phyloP scores from a whole-genome alignment of 345 rosid species.

The Crucihimalaya himalaica region DNA sequence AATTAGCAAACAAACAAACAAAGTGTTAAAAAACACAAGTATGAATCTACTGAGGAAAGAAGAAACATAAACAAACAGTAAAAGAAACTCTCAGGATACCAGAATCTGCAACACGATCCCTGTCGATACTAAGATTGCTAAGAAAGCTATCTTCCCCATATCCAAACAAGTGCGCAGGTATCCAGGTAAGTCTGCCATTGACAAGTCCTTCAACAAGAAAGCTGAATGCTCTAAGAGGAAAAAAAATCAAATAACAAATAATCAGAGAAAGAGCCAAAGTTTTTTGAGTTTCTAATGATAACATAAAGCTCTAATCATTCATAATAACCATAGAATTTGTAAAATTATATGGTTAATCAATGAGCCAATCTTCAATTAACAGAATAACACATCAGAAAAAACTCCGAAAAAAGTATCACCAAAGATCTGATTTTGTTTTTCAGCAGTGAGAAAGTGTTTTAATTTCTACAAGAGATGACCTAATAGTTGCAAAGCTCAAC shows the following conservation, averaged over 20 bases:
- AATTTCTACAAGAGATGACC: no score
- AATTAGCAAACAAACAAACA: neutral
- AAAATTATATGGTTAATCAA: no score
- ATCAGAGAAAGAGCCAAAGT: neutral
- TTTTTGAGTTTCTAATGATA: constrained; percentile 3
- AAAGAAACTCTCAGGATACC: constrained; percentile 42
- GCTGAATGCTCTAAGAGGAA: neutral
- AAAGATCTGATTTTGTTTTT: neutral
- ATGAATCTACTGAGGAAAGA: neutral
- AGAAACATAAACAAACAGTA: neutral
- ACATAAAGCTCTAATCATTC: neutral
- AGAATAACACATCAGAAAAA: neutral
- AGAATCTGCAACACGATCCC: constrained; percentile 87
- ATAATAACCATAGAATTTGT: neutral
- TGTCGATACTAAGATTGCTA: constrained; percentile 87
- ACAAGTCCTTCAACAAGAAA: constrained; percentile 27
- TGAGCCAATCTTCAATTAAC: constrained; percentile 2
- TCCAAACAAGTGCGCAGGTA: constrained; percentile 74
- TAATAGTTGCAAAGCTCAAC: neutral
- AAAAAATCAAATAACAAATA: neutral
- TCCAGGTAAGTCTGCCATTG: constrained; percentile 83
- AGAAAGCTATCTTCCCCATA: constrained; percentile 71
- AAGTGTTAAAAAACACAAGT: neutral
- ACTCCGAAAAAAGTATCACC: neutral
- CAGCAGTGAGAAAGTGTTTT: no score